Base-by-base conservation (phyloP, 495 filamentous ascomycete genomes). In the Aspergillus steynii region DNA sequence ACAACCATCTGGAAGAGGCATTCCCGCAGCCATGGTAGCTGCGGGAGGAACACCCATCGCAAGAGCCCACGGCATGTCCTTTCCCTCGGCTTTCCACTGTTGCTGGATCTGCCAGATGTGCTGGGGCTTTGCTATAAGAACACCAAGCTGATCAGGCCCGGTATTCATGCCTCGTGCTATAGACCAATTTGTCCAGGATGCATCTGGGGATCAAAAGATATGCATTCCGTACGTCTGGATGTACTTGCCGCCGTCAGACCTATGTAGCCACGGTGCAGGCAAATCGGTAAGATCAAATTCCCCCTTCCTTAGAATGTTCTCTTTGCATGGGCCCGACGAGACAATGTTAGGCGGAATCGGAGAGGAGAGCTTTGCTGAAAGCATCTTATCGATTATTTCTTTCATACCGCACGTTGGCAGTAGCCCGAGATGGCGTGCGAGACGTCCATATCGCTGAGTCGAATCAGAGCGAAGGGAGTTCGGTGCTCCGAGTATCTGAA, bases 151-250 rank as follows among this genome's bases (percentile, higher is more conserved):
- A 5, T 53, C 53, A 37, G 70, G 71, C 29, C 68, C 70, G 34
- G 66, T 32, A 1, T 73, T 57, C 71, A 76, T 74, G 7, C 62
- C 70, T 12, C 74, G 63, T 8, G 65, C 61, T 47, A 76, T 73
- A 4, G 74, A 74, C 71, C 74, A 74, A 53, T 76, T 76, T 2
- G 57, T 64, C 74, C 74, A 76, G 0, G 31, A 49, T 12, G 60
- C 65, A 50, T 74, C 67, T 0, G 72, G 72, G 0, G 62, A 61
- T 48, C 66, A 52, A 4, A 74, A 51, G 20, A 74, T 56, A 50
- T 73, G 62, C 65, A 76, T 66, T 9, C 74, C 74, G 46, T 64
- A 74, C 4, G 74, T 76, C 31, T 71, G 64, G 9, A 76, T 65
- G 31, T 69, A 76, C 29, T 73, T 71, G 25, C 74, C 74, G 9